Evolutionary conservation across 2,329 filamentous ascomycete species (phyloP), one percentile per base, ranked within the genome.

Genomic region (Colletotrichum sp.): DNA sequence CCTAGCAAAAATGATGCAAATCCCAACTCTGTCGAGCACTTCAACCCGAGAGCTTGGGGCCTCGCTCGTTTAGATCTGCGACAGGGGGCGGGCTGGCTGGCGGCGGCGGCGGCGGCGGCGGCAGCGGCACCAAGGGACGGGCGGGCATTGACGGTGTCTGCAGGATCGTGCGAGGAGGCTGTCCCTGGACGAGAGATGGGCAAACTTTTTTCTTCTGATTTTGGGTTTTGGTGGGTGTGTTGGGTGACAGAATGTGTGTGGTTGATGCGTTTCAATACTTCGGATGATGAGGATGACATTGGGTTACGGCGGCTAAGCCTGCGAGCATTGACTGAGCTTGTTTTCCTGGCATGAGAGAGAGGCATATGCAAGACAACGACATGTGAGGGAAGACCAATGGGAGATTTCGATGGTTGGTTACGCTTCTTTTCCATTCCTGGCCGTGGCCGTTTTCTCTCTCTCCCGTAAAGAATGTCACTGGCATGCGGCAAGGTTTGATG

Each of bases 251-350:
- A 52, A 52, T 52, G 43, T 21, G n/a, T 48, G 63, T 43, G 48
- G 52, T 64, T 48, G 57, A 73, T 60, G 48, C 34, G 64, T 74
- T 74, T 74, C 70, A 74, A 76, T 60, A 69, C 55, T 76, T 76
- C 70, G 64, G 74, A 76, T 60, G 74, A 69, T 52, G 43, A 52
- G 43, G 13, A 70, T 48, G 67, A 59, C 21, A 48, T 34, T 24
- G 57, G n/a, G 32, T 30, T 24, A 48, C n/a, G 32, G 68, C 59
- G 32, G 59, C 57, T 32, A 48, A 32, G 67, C 43, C 59, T 24
- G 24, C 36, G 24, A 30, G 67, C 67, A 71, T 48, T 43, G 67
- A 30, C 24, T 66, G 34, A 32, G 60, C 71, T 55, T 64, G 71
- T 70, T 63, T 61, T 61, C 12, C 28, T 13, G 16, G 12, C 34